Percentiles rank a stretch among this genome's conserved stretches.
These are phyloP conservation scores for Fusarium subglutinans DNA, from an alignment of 2,329 filamentous ascomycete genomes.

Conservation along the genomic window DNA sequence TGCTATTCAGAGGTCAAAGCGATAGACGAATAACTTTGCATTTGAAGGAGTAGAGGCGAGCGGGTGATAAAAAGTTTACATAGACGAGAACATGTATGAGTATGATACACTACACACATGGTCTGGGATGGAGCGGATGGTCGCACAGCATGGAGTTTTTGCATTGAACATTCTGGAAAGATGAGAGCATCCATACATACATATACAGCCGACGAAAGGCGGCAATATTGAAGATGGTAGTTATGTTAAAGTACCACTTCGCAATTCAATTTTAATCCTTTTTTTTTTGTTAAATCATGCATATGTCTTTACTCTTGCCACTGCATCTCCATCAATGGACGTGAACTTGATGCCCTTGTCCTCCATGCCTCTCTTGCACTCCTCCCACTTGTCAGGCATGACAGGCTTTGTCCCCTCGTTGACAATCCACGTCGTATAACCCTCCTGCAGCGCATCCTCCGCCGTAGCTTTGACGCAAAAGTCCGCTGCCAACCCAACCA, in stretches of 20 bases:
- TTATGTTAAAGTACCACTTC: slow-evolving; percentile 24
- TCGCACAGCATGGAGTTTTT: slow-evolving; percentile 42
- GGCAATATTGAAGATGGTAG: slow-evolving; percentile 24
- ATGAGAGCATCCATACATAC: slow-evolving; percentile 36
- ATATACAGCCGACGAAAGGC: slow-evolving; percentile 30
- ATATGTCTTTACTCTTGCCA: slow-evolving; percentile 35
- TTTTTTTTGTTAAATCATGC: slow-evolving; percentile 16
- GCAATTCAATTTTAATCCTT: slow-evolving; percentile 34
- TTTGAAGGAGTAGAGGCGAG: slow-evolving; percentile 11
- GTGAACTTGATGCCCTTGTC: slow-evolving; percentile 71
- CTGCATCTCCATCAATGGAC: slow-evolving; percentile 40
- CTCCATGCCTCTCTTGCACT: slow-evolving; percentile 62
- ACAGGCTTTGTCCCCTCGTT: slow-evolving; percentile 83
- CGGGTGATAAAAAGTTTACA: slow-evolving; percentile 20
- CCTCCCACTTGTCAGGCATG: slow-evolving; percentile 66
- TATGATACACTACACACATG: slow-evolving; percentile 21
- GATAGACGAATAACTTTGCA: slow-evolving; percentile 35
- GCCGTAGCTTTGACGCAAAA: slow-evolving; percentile 89
- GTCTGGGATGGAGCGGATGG: slow-evolving; percentile 25
- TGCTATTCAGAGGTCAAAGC: slow-evolving; percentile 48
- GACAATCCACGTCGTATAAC: slow-evolving; percentile 80
- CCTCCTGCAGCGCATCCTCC: slow-evolving; percentile 77
- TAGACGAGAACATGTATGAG: slow-evolving; percentile 33
- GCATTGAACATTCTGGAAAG: slow-evolving; percentile 43
- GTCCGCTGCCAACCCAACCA: slow-evolving; percentile 87